These are phyloP conservation scores for Sindora glabra DNA, from an alignment of 306 rosid species.

Conservation along the genomic window DNA sequence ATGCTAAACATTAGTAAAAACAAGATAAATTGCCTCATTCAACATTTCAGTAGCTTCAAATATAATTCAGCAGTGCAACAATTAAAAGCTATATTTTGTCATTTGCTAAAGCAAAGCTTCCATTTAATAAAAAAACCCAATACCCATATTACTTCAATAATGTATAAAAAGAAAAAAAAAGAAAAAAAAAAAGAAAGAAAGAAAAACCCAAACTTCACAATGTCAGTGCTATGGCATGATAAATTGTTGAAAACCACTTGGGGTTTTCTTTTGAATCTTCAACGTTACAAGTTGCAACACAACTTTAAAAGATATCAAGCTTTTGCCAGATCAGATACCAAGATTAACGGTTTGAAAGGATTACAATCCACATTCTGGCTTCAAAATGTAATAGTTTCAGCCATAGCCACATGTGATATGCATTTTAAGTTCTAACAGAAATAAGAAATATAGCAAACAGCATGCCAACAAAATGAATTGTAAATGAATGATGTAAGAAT, in stretches of 20 bases:
- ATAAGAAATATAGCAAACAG: not conserved
- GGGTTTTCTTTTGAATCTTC: not conserved
- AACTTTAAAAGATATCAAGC: not conserved
- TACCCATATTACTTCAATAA: not conserved
- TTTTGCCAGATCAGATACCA: not conserved
- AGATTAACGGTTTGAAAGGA: not conserved
- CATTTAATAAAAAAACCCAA: not conserved
- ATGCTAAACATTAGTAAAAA: slow-evolving; percentile 8
- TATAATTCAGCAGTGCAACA: too few species aligned
- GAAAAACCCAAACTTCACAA: not conserved
- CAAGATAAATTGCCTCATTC: too few species aligned
- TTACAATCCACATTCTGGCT: too few species aligned
- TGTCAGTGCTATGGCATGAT: not conserved
- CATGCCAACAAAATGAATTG: not conserved
- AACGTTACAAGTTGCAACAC: not conserved
- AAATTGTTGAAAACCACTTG: too few species aligned
- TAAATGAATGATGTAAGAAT: too few species aligned
- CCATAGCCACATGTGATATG: too few species aligned
- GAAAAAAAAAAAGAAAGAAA: not conserved
- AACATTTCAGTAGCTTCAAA: too few species aligned
- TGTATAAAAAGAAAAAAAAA: too few species aligned
- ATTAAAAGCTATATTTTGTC: not conserved
- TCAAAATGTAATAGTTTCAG: too few species aligned
- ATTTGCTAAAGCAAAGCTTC: not conserved
- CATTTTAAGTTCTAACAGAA: too few species aligned